These are phyloP conservation scores for Physaria fendleri DNA, from an alignment of 345 rosid species.

Conservation along the genomic window DNA sequence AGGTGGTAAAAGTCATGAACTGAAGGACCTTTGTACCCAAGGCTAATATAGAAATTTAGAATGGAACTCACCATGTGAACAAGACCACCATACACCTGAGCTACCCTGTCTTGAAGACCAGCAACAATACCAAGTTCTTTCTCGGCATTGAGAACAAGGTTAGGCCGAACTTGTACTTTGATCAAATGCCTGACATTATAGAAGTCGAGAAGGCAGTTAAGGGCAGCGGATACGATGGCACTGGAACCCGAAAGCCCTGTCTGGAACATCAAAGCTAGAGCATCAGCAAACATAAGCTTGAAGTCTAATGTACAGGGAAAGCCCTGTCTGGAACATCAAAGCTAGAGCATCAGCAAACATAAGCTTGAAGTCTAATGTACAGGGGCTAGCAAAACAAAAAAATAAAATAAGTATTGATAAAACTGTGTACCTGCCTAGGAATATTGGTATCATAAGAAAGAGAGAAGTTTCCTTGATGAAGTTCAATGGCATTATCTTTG, in stretches of 20 bases:
- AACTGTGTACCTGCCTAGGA: conserved; percentile 90
- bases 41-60: background rate
- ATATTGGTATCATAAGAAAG: conserved; percentile 82
- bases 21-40: background rate
- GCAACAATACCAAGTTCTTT: conserved; percentile 90
- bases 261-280: conserved; percentile 40
- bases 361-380: no score
- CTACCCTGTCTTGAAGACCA: conserved; percentile 97
- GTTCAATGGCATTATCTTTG: conserved; percentile 46
- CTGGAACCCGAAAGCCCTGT: conserved; percentile 97
- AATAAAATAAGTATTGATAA: no score
- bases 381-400: no score
- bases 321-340: conserved; percentile 69
- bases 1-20: background rate
- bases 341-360: conserved; percentile 10
- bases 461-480: conserved; percentile 51
- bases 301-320: no score
- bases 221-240: conserved; percentile 90
- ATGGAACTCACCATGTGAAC: conserved; percentile 64
- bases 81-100: conserved; percentile 94
- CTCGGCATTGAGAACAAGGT: conserved; percentile 69
- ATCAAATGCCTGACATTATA: conserved; percentile 72
- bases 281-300: conserved; percentile 13
- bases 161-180: conserved; percentile 70
- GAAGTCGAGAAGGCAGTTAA: conserved; percentile 85